phyloP scores from a whole-genome alignment of 805 yeast genomes.

The Blastobotrys robertii region DNA sequence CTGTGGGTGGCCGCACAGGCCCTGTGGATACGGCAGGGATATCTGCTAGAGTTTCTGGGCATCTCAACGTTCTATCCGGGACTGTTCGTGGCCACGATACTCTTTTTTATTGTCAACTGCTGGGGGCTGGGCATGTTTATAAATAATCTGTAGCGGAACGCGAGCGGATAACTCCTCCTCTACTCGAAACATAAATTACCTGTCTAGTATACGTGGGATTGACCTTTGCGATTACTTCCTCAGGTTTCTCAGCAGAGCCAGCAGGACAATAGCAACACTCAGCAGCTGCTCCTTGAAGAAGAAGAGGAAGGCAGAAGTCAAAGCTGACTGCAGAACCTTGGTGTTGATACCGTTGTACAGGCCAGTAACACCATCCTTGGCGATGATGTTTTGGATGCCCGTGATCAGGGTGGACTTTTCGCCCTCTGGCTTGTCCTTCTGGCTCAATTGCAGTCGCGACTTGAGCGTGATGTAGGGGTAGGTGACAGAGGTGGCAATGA shows the following conservation, averaged over 20 bases:
- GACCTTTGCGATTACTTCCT: conserved; percentile 8
- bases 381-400: conserved; percentile 45
- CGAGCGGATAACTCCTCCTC: too few species aligned
- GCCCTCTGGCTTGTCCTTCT: conserved; percentile 23
- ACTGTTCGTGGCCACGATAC: conserved; percentile 43
- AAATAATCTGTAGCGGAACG: conserved; percentile 27
- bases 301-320: conserved; percentile 84
- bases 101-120: conserved; percentile 54
- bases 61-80: conserved; percentile 50
- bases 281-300: conserved; percentile 84
- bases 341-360: conserved; percentile 75
- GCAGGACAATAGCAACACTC: conserved; percentile 43
- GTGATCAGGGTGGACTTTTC: conserved; percentile 19
- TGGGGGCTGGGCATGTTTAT: conserved; percentile 51
- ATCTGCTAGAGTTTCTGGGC: conserved; percentile 73
- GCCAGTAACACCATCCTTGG: conserved; percentile 63
- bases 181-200: background rate
- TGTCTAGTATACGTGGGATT: background rate
- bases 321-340: conserved; percentile 72
- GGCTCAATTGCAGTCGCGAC: conserved; percentile 73
- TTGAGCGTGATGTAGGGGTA: conserved; percentile 87
- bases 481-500: conserved; percentile 79
- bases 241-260: conserved; percentile 33
- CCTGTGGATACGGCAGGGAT: conserved; percentile 71
- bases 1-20: conserved; percentile 70